Evolutionary conservation across 1,284 basidiomycete genomes (phyloP), one percentile per base, ranked within the genome.

Genomic region (Rhodotorula sp.): DNA sequence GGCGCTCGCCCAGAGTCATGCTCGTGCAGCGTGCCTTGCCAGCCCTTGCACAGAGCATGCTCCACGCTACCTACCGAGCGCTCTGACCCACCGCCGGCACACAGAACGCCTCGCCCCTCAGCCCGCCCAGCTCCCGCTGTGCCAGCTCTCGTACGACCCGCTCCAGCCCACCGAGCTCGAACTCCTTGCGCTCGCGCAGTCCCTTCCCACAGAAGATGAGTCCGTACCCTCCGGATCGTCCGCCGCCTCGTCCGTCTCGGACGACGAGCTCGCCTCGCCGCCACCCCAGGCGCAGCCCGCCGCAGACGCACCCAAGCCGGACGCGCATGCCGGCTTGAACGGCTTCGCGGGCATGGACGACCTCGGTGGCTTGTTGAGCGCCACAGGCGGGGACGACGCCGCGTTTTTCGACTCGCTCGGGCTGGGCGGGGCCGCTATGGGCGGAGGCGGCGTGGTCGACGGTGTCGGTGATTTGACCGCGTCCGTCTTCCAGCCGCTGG

Each of bases 91-190:
- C 7, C 6, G 13, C 59, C 41, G 32, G 32, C 46, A 21, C 17
- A 3, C 60, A 75, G 74, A 75, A 27, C 67, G 67, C 17, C 62
- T 73, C 50, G 62, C 59, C 32, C 32, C 57, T 13, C 36, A n/a
- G 4, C 56, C 44, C 13, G n/a, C 46, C 0, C 62, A 50, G 19
- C 61, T 65, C 2, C 74, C 74, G 1, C 27, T 73, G 59, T 56
- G 59, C 34, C 71, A 71, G n/a, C 65, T 76, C 29, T 36, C 50
- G 37, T 76, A 73, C 63, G 69, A 71, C 57, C 67, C 72, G 3
- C 67, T 76, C 41, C 25, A 25, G 21, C 59, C 57, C 3, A 19
- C 27, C 44, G 74, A 73, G 46, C 62, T 76, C 44, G 44, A 44
- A 29, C 66, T 69, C 55, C 57, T 76, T 46, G 39, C 64, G 46